Evolutionary conservation across 768 basidiomycete genomes (phyloP).

Genomic region (Chalciporus chontae): DNA sequence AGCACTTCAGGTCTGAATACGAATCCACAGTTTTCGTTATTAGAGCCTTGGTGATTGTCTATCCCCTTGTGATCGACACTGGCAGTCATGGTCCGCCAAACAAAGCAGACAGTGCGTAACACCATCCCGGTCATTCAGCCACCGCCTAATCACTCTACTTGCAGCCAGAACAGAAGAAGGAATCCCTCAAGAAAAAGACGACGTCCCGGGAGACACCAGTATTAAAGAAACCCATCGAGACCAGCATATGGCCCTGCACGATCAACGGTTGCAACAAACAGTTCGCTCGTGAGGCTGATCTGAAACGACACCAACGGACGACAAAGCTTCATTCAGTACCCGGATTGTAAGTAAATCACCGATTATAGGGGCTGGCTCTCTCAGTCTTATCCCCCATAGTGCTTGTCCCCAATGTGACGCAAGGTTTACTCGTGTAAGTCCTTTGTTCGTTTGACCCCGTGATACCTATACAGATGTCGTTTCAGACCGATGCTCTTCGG

Average conservation of each 20-base stretch:
- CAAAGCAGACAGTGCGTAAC: conserved; percentile 34
- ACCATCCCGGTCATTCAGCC: conserved; percentile 19
- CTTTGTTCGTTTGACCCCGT: conserved; percentile 8
- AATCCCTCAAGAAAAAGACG: conserved; percentile 38
- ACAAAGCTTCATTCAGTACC: conserved; percentile 75
- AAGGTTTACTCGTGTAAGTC: conserved; percentile 70
- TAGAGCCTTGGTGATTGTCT: conserved; percentile 20
- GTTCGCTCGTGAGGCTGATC: conserved; percentile 78
- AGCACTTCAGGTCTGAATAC: not conserved
- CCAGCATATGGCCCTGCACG: conserved; percentile 73
- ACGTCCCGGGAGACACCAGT: conserved; percentile 41
- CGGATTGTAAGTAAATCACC: conserved; percentile 51
- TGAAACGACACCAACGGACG: conserved; percentile 78
- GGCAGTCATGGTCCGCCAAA: conserved; percentile 28
- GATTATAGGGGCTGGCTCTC: conserved; percentile 14
- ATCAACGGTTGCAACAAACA: conserved; percentile 80
- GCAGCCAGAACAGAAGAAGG: conserved; percentile 42
- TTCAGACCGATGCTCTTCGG: conserved; percentile 75
- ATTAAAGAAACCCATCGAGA: conserved; percentile 47
- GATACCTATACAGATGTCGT: conserved; percentile 14
- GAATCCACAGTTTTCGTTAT: conserved; percentile 2
- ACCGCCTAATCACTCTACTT: conserved; percentile 6
- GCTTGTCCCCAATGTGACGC: conserved; percentile 79
- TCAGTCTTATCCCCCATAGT: conserved; percentile 35
- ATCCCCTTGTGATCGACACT: not conserved